These are phyloP conservation scores for Castanea sativa DNA, from an alignment of 306 rosid species.

Conservation along the genomic window DNA sequence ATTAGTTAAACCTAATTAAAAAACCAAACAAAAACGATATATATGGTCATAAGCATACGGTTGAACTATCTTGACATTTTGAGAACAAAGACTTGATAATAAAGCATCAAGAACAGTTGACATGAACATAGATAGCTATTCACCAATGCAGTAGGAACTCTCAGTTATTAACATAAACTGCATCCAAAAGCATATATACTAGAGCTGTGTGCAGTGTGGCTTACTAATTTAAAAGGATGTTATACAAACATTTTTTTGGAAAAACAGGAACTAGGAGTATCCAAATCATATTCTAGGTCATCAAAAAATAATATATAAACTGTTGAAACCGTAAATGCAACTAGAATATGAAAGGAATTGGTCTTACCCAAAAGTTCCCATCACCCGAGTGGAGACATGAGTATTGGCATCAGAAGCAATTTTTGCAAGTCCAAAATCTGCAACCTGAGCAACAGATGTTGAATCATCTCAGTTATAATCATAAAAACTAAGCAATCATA, in stretches of 20 bases:
- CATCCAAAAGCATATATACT: not conserved
- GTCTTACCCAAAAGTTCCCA: constrained; percentile 97
- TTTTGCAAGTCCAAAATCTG: constrained; percentile 97
- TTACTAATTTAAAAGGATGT: not conserved
- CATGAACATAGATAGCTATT: not conserved
- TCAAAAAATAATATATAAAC: not conserved
- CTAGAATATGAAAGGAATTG: constrained; percentile 19
- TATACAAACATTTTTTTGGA: not conserved
- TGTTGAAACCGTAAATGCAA: not conserved
- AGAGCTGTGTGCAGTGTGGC: not conserved
- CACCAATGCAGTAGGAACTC: not conserved
- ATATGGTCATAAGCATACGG: not conserved
- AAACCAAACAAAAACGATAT: not conserved
- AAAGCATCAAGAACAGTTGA: not conserved
- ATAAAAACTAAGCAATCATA: not conserved
- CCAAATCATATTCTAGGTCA: not conserved
- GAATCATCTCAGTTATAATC: not conserved
- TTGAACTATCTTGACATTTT: not conserved
- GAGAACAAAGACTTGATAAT: not conserved
- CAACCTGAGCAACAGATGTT: constrained; percentile 55
- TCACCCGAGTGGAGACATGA: constrained; percentile 95
- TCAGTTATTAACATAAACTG: not conserved
- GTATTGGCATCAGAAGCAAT: constrained; percentile 76
- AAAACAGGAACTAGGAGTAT: not conserved
- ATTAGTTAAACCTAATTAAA: not conserved